Conservation (phyloP, 164 flowering plant species). For the Magnolia officinalis region DNA sequence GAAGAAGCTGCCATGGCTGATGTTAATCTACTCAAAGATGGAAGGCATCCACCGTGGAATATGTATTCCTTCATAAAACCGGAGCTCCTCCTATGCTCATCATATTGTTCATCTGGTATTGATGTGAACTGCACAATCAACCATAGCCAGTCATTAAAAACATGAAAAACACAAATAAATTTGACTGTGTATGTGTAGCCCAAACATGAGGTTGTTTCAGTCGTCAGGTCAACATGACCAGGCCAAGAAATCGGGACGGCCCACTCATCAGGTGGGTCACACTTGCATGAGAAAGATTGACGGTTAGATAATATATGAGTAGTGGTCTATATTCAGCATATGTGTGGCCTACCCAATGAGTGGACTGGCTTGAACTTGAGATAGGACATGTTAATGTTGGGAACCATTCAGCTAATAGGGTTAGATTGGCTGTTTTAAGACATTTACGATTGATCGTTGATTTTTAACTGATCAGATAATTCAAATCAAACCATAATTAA, state of each 20-base stretch:
- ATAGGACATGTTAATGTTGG: too few species aligned
- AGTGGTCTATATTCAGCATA: too few species aligned
- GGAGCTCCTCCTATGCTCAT: conserved; percentile 80
- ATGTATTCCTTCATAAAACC: conserved; percentile 92
- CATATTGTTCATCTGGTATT: conserved; percentile 77
- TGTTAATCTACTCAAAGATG: conserved; percentile 68
- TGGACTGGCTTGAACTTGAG: too few species aligned
- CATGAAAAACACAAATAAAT: not conserved
- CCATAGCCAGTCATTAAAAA: not conserved
- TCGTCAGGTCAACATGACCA: not conserved
- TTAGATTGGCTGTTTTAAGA: too few species aligned
- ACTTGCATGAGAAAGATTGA: too few species aligned
- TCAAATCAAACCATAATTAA: too few species aligned
- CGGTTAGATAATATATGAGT: too few species aligned
- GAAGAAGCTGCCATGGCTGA: conserved; percentile 83
- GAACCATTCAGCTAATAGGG: too few species aligned
- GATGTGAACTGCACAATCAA: conserved; percentile 59
- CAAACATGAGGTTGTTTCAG: too few species aligned
- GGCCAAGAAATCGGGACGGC: not conserved
- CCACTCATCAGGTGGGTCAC: not conserved
- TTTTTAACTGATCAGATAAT: too few species aligned
- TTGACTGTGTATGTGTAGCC: not conserved
- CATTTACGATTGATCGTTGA: too few species aligned
- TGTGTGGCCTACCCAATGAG: too few species aligned
- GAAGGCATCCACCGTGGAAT: conserved; percentile 87